phyloP scores from a whole-genome alignment of 176 grass and related monocot species.

The Oryza punctata region DNA sequence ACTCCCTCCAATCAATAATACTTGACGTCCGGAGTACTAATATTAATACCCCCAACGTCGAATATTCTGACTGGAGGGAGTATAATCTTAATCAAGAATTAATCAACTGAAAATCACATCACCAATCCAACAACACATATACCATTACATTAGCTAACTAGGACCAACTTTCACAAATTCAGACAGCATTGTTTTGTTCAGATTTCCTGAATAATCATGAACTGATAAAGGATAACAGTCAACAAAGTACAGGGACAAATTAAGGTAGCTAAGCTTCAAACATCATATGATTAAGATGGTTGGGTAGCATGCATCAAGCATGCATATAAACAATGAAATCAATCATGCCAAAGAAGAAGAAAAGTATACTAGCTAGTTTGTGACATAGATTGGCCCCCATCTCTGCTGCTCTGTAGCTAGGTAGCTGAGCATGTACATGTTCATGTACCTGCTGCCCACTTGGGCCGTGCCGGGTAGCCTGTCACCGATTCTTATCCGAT shows the following conservation, averaged over 20 bases:
- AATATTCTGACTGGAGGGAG: no score
- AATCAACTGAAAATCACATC: no score
- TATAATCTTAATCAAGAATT: no score
- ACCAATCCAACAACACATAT: neutral
- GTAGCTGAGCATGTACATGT: neutral
- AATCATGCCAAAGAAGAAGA: neutral
- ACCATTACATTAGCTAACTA: neutral
- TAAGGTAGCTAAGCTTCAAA: neutral
- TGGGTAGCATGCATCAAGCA: neutral
- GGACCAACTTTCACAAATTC: neutral
- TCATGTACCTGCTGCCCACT: neutral
- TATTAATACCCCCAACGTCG: no score
- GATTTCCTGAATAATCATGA: neutral
- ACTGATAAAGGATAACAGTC: neutral
- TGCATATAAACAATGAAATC: neutral
- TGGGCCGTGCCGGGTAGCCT: neutral
- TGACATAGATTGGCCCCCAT: neutral
- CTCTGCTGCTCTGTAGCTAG: neutral
- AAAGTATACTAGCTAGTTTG: neutral
- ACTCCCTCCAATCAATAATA: no score
- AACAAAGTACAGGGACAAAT: neutral
- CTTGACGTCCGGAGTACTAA: no score
- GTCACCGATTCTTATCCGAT: slow-evolving; percentile 32
- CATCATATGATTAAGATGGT: neutral
- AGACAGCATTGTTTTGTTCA: neutral